phyloP scores from a whole-genome alignment of 495 filamentous ascomycete genomes.

The Bacidia gigantensis region DNA sequence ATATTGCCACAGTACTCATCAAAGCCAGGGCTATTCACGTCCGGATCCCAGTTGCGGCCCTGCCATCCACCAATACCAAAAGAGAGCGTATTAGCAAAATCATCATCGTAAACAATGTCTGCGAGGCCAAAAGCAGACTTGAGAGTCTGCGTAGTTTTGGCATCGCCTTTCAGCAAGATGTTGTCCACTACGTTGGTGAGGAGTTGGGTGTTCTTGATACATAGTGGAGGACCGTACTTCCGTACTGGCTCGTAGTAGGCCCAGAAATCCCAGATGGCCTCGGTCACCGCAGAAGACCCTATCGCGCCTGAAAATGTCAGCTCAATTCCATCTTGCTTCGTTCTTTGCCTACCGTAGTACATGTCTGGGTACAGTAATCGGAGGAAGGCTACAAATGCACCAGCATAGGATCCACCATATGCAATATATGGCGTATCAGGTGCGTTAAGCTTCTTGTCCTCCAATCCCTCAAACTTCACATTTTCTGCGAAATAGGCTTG shows the following conservation, averaged over 20 bases:
- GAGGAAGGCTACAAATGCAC: conserved; percentile 56
- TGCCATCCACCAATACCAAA: conserved; percentile 43
- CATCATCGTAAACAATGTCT: conserved; percentile 41
- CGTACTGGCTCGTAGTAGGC: conserved; percentile 54
- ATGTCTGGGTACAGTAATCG: conserved; percentile 54
- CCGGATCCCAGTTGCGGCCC: conserved; percentile 56
- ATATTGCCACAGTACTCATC: conserved; percentile 47
- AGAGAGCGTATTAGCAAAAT: conserved; percentile 46
- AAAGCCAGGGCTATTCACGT: conserved; percentile 37
- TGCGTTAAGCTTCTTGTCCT: conserved; percentile 44
- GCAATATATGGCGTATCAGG: conserved; percentile 47
- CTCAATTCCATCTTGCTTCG: not conserved
- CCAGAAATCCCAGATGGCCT: conserved; percentile 61
- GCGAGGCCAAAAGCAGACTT: conserved; percentile 46
- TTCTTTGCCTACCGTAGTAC: conserved; percentile 37
- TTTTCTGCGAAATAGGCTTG: conserved; percentile 57
- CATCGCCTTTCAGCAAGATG: conserved; percentile 42
- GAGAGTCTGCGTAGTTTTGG: conserved; percentile 34
- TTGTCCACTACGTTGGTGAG: conserved; percentile 50
- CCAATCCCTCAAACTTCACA: conserved; percentile 50
- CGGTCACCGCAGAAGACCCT: conserved; percentile 54
- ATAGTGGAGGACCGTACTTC: conserved; percentile 38
- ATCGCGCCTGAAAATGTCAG: conserved; percentile 34
- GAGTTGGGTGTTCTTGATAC: conserved; percentile 41
- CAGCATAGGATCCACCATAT: conserved; percentile 65